These are phyloP conservation scores for Psidium guajava DNA, from an alignment of 345 rosid genomes.

Conservation along the genomic window DNA sequence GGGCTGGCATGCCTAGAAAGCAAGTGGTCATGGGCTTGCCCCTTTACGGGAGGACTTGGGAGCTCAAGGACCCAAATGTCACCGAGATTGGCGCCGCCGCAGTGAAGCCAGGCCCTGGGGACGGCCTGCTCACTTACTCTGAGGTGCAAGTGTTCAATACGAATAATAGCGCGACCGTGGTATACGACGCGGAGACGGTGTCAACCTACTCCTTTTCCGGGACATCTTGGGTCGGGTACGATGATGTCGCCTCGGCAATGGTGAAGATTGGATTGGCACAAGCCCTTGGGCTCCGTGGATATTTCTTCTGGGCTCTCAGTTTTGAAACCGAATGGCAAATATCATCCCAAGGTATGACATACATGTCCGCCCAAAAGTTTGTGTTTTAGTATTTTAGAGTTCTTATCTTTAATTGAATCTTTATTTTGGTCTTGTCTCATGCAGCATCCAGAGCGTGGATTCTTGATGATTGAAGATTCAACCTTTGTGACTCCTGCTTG, in stretches of 20 bases:
- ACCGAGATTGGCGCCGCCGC: conserved; percentile 34
- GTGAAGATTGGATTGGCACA: conserved; percentile 31
- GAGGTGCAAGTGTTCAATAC: conserved; percentile 22
- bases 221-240: conserved; percentile 34
- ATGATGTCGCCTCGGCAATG: conserved; percentile 15
- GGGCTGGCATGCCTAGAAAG: conserved; percentile 13
- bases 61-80: conserved; percentile 30
- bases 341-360: conserved; percentile 26
- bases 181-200: conserved; percentile 23
- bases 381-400: neutral
- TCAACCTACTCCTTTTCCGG: conserved; percentile 33
- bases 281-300: conserved; percentile 47
- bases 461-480: conserved; percentile 3
- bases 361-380: neutral
- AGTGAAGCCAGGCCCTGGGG: conserved; percentile 17
- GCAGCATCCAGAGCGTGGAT: conserved; percentile 23
- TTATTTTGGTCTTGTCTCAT: neutral
- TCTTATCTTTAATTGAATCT: neutral
- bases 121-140: conserved; percentile 5
- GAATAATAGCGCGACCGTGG: conserved; percentile 18
- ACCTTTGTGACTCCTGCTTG: neutral
- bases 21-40: conserved; percentile 48
- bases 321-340: conserved; percentile 28
- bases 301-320: conserved; percentile 55
- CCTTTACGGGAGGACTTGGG: conserved; percentile 41